phyloP scores from a whole-genome alignment of 2,329 filamentous ascomycete species.

The Pyrenochaeta sp. region DNA sequence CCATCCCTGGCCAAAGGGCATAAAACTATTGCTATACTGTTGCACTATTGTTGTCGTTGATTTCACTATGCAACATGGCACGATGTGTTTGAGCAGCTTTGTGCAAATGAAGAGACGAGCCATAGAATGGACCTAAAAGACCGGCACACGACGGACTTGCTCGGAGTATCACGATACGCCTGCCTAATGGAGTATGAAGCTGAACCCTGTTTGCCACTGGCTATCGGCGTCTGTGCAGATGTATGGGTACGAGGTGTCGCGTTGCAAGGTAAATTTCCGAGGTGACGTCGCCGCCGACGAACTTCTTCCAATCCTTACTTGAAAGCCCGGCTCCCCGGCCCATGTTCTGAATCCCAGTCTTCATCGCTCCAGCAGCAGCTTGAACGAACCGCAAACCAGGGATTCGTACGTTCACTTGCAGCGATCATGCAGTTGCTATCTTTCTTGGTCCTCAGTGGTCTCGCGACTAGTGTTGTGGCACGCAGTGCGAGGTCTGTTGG shows the following conservation, averaged over 20 bases:
- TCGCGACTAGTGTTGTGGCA: slow-evolving; percentile 36
- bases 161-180: slow-evolving; percentile 1
- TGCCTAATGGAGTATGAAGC: slow-evolving; percentile 23
- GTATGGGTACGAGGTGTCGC: slow-evolving; percentile 8
- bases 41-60: no score
- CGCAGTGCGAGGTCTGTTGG: slow-evolving; percentile 40
- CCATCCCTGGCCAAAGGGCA: no score
- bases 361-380: not conserved
- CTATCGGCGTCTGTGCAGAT: slow-evolving; percentile 20
- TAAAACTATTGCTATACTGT: no score
- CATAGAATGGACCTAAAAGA: no score
- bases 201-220: slow-evolving; percentile 3
- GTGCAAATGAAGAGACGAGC: no score
- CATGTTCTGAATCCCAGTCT: slow-evolving; percentile 3
- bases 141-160: no score
- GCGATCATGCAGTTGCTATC: slow-evolving; percentile 42
- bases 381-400: slow-evolving; percentile 4
- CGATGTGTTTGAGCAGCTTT: no score
- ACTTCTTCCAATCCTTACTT: not conserved
- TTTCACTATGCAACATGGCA: no score
- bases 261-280: slow-evolving; percentile 8
- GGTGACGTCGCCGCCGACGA: slow-evolving; percentile 12
- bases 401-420: not conserved
- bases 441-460: slow-evolving; percentile 38
- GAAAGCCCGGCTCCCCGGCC: not conserved